These are phyloP conservation scores for Amaranthus cruentus DNA, from an alignment of 148 eudicot genomes.

Conservation along the genomic window DNA sequence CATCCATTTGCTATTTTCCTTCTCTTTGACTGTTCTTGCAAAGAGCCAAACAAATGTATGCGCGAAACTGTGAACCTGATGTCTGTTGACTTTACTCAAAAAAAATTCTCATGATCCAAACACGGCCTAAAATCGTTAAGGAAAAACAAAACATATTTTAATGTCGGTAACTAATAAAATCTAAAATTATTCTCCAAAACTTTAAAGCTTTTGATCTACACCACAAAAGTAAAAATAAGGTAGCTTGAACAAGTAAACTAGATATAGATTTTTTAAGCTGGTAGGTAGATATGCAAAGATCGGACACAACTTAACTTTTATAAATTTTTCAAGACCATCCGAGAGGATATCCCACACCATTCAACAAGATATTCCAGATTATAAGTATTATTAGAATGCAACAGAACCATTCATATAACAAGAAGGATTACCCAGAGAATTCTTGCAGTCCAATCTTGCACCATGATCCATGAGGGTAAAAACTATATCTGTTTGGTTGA, in stretches of 20 bases:
- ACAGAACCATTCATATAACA: not conserved
- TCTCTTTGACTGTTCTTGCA: not conserved
- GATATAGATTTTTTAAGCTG: not conserved
- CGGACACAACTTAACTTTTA: not conserved
- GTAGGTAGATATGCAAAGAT: not conserved
- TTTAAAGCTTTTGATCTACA: not conserved
- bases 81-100: not conserved
- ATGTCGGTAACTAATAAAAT: not conserved
- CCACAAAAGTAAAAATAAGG: not conserved
- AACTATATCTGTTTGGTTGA: slow-evolving; percentile 67
- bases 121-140: not conserved
- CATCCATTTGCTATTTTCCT: not conserved
- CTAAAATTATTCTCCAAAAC: no score
- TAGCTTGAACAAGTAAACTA: not conserved
- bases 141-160: not conserved
- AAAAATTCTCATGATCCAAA: no score
- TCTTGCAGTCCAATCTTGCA: slow-evolving; percentile 58
- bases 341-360: not conserved
- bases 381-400: not conserved
- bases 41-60: not conserved
- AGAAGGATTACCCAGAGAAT: slow-evolving; percentile 55
- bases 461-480: slow-evolving; percentile 75
- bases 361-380: not conserved
- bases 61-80: not conserved
- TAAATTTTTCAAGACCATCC: not conserved